Evolutionary conservation across 257 asterid genomes (phyloP).

Genomic region (Leonotis leonurus): DNA sequence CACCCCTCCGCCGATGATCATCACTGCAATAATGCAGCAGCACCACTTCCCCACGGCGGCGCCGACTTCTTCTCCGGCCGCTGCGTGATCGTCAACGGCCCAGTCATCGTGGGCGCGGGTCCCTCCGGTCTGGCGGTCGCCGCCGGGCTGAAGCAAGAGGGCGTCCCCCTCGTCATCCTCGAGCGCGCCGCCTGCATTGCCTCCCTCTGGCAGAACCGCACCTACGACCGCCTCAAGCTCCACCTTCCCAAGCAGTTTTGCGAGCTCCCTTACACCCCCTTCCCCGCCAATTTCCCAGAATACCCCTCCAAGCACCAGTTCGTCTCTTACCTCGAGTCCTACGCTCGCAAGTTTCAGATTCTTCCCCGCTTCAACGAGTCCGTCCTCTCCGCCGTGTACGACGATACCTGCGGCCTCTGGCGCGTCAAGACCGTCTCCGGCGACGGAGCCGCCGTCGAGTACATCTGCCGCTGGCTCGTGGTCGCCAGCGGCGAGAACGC

Average conservation of each 20-base stretch:
- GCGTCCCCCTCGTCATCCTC: constrained; percentile 67
- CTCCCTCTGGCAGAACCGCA: constrained; percentile 72
- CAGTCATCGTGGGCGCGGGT: constrained; percentile 80
- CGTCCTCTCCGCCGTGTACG: constrained; percentile 55
- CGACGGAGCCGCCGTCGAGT: constrained; percentile 27
- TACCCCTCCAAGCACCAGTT: constrained; percentile 67
- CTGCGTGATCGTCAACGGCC: constrained; percentile 75
- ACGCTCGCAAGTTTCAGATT: constrained; percentile 40
- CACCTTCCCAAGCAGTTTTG: constrained; percentile 81
- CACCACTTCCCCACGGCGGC: background rate
- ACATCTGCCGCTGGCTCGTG: constrained; percentile 69
- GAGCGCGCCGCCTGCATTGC: constrained; percentile 91
- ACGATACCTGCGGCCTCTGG: constrained; percentile 63
- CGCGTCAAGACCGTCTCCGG: constrained; percentile 36
- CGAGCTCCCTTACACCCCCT: constrained; percentile 52
- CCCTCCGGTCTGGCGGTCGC: constrained; percentile 87
- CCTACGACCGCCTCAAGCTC: constrained; percentile 82
- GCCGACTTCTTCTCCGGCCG: constrained; percentile 51
- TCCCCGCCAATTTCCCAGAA: constrained; percentile 49
- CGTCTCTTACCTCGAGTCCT: constrained; percentile 55
- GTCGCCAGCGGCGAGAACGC: constrained; percentile 88
- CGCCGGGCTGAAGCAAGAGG: constrained; percentile 64
- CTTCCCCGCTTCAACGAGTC: constrained; percentile 62
- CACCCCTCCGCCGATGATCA: too few species aligned
- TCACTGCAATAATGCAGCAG: too few species aligned